phyloP scores from a whole-genome alignment of 208 protist species.

The Acanthamoeba culbertsoni region DNA sequence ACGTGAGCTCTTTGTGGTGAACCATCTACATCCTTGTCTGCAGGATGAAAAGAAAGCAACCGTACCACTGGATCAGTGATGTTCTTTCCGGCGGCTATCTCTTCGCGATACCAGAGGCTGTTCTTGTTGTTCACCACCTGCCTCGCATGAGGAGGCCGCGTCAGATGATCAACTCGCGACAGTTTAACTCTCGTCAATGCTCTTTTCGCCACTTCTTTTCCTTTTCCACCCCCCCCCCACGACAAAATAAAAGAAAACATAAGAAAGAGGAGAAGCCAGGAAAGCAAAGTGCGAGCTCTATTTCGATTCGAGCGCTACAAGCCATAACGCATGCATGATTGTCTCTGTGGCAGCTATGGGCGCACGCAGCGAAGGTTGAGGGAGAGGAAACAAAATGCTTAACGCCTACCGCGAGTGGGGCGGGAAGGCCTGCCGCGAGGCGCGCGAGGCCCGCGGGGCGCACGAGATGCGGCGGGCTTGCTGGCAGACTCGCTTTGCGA shows the following conservation, averaged over 20 bases:
- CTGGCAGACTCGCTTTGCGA: background rate
- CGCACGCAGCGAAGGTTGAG: background rate
- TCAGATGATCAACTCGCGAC: background rate
- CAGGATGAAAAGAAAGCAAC: background rate
- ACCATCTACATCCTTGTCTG: background rate
- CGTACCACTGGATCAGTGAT: background rate
- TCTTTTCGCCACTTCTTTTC: too few species aligned
- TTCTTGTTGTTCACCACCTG: background rate
- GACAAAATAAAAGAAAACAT: too few species aligned
- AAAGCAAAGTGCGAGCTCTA: too few species aligned
- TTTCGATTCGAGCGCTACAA: too few species aligned
- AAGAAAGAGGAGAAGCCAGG: too few species aligned
- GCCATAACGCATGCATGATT: background rate
- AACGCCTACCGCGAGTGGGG: background rate
- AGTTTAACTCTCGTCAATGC: background rate
- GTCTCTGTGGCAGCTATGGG: background rate
- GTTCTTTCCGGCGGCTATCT: background rate
- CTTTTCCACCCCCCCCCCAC: too few species aligned
- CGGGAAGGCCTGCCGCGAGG: background rate
- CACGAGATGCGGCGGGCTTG: background rate
- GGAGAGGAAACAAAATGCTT: background rate
- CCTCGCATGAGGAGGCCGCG: background rate
- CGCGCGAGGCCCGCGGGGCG: background rate
- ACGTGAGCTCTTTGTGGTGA: background rate
- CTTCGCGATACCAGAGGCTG: background rate